These are phyloP conservation scores for Fusarium sambucinum DNA, from an alignment of 2,329 filamentous ascomycete species.

Conservation along the genomic window DNA sequence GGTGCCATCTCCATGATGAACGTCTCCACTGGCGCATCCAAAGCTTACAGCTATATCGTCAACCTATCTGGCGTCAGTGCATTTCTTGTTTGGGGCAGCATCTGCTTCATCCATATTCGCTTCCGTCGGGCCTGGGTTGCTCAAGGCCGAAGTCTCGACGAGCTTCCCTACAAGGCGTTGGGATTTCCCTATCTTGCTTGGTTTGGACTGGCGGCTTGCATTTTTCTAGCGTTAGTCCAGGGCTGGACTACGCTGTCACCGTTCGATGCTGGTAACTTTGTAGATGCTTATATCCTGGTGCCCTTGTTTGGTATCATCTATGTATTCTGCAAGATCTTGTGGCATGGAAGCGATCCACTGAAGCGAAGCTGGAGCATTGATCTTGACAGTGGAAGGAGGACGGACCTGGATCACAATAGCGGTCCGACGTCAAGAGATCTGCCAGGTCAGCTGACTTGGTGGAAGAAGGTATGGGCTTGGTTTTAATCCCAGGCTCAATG, in stretches of 20 bases:
- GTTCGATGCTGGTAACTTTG: constrained; percentile 69
- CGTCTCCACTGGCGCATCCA: constrained; percentile 72
- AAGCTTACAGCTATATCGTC: constrained; percentile 76
- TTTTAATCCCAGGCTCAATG: constrained; percentile 50
- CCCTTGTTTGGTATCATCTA: constrained; percentile 71
- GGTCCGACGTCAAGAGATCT: constrained; percentile 50
- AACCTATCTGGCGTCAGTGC: constrained; percentile 77
- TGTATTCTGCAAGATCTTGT: constrained; percentile 65
- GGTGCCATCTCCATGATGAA: constrained; percentile 83
- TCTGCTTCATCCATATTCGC: constrained; percentile 77
- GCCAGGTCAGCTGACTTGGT: constrained; percentile 53
- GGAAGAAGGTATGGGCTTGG: constrained; percentile 58
- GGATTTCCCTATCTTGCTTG: constrained; percentile 70
- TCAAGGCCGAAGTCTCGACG: constrained; percentile 66
- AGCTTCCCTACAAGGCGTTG: constrained; percentile 67
- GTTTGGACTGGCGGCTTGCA: constrained; percentile 67
- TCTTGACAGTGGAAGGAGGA: constrained; percentile 66
- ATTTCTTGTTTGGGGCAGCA: constrained; percentile 78
- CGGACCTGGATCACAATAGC: constrained; percentile 64
- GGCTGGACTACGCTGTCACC: constrained; percentile 71
- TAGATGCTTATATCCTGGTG: constrained; percentile 72
- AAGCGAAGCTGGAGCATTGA: constrained; percentile 67
- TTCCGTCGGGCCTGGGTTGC: constrained; percentile 73
- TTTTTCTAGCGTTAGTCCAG: constrained; percentile 71
- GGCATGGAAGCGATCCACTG: constrained; percentile 61